phyloP scores from a whole-genome alignment of 768 basidiomycete genomes.

The Lentinula lateritia region DNA sequence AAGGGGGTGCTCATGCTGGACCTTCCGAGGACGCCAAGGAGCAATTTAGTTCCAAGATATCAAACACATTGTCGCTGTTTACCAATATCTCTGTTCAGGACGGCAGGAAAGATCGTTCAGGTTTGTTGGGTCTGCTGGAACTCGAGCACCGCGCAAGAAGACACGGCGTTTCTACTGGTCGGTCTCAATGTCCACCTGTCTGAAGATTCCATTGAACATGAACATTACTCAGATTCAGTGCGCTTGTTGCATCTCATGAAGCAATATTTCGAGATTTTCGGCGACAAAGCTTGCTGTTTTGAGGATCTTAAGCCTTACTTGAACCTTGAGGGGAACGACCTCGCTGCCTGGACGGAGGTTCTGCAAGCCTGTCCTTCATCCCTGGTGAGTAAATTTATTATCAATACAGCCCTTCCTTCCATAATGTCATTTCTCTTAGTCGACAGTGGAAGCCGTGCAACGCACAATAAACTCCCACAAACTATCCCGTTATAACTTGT shows the following conservation, averaged over 20 bases:
- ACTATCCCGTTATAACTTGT: conserved; percentile 58
- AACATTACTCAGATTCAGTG: conserved; percentile 32
- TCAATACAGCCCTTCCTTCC: neutral
- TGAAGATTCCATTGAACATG: neutral
- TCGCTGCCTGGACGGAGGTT: conserved; percentile 48
- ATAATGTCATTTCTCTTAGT: conserved; percentile 25
- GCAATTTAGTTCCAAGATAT: conserved; percentile 32
- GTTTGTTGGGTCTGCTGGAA: conserved; percentile 68
- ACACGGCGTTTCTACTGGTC: conserved; percentile 45
- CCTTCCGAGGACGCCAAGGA: conserved; percentile 28
- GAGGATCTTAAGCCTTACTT: conserved; percentile 79
- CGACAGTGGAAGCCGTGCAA: conserved; percentile 48
- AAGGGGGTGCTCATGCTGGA: neutral
- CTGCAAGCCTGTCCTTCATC: conserved; percentile 41
- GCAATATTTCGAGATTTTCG: conserved; percentile 66
- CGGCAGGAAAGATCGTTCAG: conserved; percentile 70
- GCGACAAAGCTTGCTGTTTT: conserved; percentile 80
- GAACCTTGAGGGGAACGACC: conserved; percentile 39
- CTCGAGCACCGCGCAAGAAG: conserved; percentile 56
- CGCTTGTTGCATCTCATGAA: conserved; percentile 46
- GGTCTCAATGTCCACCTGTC: neutral
- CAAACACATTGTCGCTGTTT: conserved; percentile 47
- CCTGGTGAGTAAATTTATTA: conserved; percentile 32
- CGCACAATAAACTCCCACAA: conserved; percentile 73
- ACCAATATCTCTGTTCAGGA: conserved; percentile 54